These are phyloP conservation scores for Aspergillus tanneri DNA, from an alignment of 2,329 filamentous ascomycete species.

Conservation along the genomic window DNA sequence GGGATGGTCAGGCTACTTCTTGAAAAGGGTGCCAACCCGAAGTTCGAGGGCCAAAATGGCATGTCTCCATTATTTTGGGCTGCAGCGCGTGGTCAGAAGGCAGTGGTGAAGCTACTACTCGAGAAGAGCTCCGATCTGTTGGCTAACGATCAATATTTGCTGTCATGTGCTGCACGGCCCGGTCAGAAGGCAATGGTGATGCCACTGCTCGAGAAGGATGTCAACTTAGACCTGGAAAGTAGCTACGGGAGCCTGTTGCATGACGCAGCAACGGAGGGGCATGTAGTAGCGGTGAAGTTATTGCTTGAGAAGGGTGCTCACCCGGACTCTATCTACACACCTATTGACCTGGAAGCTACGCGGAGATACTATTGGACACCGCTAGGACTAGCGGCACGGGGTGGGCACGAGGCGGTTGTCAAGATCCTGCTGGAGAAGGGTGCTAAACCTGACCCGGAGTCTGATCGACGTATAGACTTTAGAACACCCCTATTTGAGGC, in stretches of 20 bases:
- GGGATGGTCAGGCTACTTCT: background rate
- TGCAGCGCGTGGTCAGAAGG: background rate
- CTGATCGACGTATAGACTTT: no score
- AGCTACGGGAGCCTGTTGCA: background rate
- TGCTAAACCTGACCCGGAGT: background rate
- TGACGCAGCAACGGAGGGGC: background rate
- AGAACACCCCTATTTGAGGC: no score
- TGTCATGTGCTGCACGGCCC: background rate
- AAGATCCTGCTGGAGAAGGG: background rate
- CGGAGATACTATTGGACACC: background rate
- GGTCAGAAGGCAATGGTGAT: background rate
- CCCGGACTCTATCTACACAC: background rate
- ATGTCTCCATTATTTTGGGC: background rate
- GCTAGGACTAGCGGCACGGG: background rate
- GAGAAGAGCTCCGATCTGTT: background rate
- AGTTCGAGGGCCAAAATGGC: slow-evolving; percentile 1
- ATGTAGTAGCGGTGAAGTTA: background rate
- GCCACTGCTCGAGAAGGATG: background rate
- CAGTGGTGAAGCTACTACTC: background rate
- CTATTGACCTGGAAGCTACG: background rate
- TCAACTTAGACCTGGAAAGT: background rate
- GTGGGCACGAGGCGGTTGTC: background rate
- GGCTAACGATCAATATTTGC: background rate
- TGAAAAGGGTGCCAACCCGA: slow-evolving; percentile 4
- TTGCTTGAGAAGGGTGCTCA: background rate